Conservation (phyloP, 257 asterid species). For the Striga asiatica region DNA sequence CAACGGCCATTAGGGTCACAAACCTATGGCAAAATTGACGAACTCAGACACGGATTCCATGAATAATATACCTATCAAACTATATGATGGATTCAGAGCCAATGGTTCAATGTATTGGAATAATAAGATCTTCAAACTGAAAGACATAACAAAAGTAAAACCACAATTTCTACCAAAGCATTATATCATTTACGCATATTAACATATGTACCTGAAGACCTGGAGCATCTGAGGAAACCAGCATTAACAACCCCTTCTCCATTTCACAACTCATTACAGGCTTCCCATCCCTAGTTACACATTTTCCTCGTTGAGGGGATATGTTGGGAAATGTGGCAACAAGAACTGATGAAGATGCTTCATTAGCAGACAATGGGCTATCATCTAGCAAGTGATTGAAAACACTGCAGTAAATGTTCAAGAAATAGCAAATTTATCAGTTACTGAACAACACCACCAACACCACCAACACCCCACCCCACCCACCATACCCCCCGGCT, state of each 20-base stretch:
- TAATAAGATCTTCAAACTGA: background rate
- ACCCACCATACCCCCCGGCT: no score
- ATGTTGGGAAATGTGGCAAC: conserved; percentile 54
- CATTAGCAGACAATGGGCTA: conserved; percentile 74
- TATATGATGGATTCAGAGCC: background rate
- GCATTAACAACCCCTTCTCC: conserved; percentile 75
- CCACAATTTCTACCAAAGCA: background rate
- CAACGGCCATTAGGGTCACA: conserved; percentile 90
- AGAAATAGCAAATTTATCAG: conserved; percentile 3
- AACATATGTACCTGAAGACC: conserved; percentile 66
- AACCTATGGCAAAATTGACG: conserved; percentile 45
- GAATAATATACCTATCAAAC: background rate
- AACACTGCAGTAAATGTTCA: conserved; percentile 42
- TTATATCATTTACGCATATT: conserved; percentile 6
- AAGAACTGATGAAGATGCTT: conserved; percentile 77
- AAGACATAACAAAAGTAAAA: conserved; percentile 2
- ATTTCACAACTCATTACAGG: conserved; percentile 46
- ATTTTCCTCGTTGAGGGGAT: conserved; percentile 44
- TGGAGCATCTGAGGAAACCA: conserved; percentile 74
- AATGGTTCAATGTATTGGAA: conserved; percentile 1
- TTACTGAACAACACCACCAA: no score
- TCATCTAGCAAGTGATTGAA: conserved; percentile 90
- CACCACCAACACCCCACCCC: no score
- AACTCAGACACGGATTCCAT: conserved; percentile 12
- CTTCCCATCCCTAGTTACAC: conserved; percentile 50